phyloP scores from a whole-genome alignment of 805 yeast genomes.

The Candida adriatica region DNA sequence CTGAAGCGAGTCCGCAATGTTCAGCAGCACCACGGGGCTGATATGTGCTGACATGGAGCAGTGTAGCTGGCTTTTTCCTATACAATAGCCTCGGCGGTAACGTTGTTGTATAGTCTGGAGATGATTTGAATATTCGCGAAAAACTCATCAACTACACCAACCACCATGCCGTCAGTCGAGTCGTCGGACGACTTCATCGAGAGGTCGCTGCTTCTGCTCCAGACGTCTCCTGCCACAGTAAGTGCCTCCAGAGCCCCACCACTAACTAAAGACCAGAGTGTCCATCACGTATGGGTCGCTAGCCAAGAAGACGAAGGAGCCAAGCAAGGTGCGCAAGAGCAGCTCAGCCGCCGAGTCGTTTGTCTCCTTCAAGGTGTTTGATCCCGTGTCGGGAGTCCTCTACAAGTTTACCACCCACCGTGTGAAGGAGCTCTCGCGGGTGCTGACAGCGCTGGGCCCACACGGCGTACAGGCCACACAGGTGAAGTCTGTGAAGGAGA shows the following conservation, averaged over 20 bases:
- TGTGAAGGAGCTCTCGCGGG: constrained; percentile 61
- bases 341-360: constrained; percentile 12
- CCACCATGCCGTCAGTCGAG: constrained; percentile 18
- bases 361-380: constrained; percentile 50
- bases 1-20: constrained; percentile 12
- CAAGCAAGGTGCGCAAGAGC: constrained; percentile 7
- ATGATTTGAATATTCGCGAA: too few relatives aligned
- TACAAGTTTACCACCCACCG: constrained; percentile 51
- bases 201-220: constrained; percentile 15
- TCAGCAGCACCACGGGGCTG: constrained; percentile 12
- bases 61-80: not conserved
- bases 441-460: constrained; percentile 71
- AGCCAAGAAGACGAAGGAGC: constrained; percentile 14
- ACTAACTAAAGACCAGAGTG: constrained; percentile 16
- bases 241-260: constrained; percentile 2
- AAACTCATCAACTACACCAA: too few relatives aligned
- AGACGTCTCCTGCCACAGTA: constrained; percentile 18
- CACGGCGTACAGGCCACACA: constrained; percentile 39
- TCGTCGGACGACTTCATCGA: constrained; percentile 20
- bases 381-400: constrained; percentile 59
- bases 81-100: not conserved
- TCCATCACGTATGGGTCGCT: constrained; percentile 24
- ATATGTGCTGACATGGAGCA: constrained; percentile 1
- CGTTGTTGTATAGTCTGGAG: not conserved
- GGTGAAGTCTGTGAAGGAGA: constrained; percentile 1